phyloP scores from a whole-genome alignment of 176 grass and related monocot genomes.

The Triticum timopheevii region DNA sequence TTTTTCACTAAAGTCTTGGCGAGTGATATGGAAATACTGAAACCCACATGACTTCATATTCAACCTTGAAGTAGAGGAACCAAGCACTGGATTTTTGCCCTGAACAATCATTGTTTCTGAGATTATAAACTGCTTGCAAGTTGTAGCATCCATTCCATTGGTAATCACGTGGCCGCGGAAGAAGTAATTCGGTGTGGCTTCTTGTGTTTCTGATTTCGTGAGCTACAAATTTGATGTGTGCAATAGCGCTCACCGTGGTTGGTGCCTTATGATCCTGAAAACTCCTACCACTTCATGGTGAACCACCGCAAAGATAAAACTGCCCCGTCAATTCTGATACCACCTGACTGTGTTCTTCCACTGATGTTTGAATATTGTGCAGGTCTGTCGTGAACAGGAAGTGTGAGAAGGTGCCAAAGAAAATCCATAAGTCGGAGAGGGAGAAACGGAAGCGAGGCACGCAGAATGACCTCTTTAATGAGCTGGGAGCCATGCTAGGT shows the following conservation, averaged over 20 bases:
- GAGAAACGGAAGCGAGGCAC: conserved; percentile 79
- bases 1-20: too few relatives aligned
- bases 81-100: background rate
- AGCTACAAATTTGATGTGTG: background rate
- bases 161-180: background rate
- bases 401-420: conserved; percentile 69
- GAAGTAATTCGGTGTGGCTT: background rate
- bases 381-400: conserved; percentile 48
- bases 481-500: conserved; percentile 73
- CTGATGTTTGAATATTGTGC: conserved; percentile 16
- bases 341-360: background rate
- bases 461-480: conserved; percentile 72
- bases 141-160: background rate
- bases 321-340: background rate
- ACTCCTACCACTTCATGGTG: background rate
- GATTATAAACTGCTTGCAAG: background rate
- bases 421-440: conserved; percentile 87
- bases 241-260: background rate
- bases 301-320: background rate
- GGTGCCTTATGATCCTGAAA: background rate
- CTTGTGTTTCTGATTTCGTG: background rate
- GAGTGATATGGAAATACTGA: too few relatives aligned
- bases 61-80: background rate
- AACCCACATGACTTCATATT: background rate
- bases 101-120: background rate